Percentiles rank a stretch among this genome's conserved stretches.
Conservation (phyloP, 768 basidiomycete species). For the Strobilomyces confusus region DNA sequence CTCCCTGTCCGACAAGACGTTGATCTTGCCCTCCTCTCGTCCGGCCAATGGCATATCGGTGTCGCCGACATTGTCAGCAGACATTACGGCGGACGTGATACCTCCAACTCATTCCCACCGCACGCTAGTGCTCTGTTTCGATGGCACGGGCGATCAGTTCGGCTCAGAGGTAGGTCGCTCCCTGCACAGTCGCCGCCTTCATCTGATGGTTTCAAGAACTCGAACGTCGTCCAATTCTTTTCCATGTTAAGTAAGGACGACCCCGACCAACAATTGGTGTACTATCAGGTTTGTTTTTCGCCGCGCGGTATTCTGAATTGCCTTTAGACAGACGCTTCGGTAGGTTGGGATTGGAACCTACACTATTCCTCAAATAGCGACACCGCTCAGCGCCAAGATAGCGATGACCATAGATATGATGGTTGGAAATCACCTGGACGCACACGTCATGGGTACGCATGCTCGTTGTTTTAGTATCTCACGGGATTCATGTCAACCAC, state of each 20-base stretch:
- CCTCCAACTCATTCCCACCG: conserved; percentile 43
- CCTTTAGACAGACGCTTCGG: neutral
- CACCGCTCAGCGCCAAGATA: conserved; percentile 52
- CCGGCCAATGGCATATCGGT: neutral
- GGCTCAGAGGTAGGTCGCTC: conserved; percentile 52
- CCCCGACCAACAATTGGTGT: conserved; percentile 57
- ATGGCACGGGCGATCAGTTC: conserved; percentile 59
- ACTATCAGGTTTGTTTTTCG: conserved; percentile 55
- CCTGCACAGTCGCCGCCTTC: neutral
- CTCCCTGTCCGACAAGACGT: too few species aligned
- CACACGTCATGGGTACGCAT: conserved; percentile 65
- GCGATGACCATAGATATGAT: conserved; percentile 56
- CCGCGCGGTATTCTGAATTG: neutral
- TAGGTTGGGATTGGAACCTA: conserved; percentile 67
- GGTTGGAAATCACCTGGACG: conserved; percentile 57
- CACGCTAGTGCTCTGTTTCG: conserved; percentile 71
- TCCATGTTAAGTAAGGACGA: conserved; percentile 69
- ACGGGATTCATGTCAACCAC: neutral
- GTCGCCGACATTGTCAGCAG: neutral
- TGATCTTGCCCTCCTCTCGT: conserved; percentile 9
- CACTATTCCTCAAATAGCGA: conserved; percentile 57
- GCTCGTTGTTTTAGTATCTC: neutral
- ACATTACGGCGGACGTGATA: conserved; percentile 35
- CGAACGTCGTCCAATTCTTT: conserved; percentile 65
- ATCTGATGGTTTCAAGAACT: conserved; percentile 48